Base-by-base conservation (phyloP, 2,329 filamentous ascomycete species). In the Epichloe scottii region DNA sequence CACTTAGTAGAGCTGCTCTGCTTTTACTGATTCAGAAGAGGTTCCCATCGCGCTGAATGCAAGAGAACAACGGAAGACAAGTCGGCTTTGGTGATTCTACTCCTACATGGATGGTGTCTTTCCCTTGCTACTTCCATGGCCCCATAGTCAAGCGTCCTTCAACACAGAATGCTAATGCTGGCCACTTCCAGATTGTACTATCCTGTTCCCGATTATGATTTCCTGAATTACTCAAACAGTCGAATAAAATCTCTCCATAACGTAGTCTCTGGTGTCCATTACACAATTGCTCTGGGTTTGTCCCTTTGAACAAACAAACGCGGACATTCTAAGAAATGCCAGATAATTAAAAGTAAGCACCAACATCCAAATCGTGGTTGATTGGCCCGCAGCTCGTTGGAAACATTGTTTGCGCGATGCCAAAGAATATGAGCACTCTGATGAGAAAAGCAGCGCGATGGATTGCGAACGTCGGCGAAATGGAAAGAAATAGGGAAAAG, bases 191-290 rank as follows among this genome's bases (percentile, higher is more conserved):
- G 40, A 46, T 35, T 35, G 23, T 12, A 40, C 23, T 53, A 51
- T 53, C 52, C 52, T 46, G 48, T 42, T n/a, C 30, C 35, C 38
- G 8, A 44, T 49, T 45, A 44, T 49, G 26, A 41, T 51, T 53
- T 53, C 49, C 52, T 51, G 52, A 51, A 49, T 48, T 53, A 43
- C 47, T 34, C 33, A 39, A 42, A 49, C 48, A 47, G 19, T 46
- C 35, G 26, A 40, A 38, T 41, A n/a, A 38, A 46, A 46, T 39
- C 23, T 10, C 17, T n/a, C 46, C 41, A 30, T 30, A 44, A 44
- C 26, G 3, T 11, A 37, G 5, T 43, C 7, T 40, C 34, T 34
- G 21, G 37, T 44, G 15, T 15, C 21, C n/a, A 30, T 35, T 30
- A 39, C 42, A 45, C 12, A 23, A 34, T 34, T 11, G 8, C 19